Base-by-base conservation (phyloP, 2,329 filamentous ascomycete species). In the Botryosphaeria dothidea region DNA sequence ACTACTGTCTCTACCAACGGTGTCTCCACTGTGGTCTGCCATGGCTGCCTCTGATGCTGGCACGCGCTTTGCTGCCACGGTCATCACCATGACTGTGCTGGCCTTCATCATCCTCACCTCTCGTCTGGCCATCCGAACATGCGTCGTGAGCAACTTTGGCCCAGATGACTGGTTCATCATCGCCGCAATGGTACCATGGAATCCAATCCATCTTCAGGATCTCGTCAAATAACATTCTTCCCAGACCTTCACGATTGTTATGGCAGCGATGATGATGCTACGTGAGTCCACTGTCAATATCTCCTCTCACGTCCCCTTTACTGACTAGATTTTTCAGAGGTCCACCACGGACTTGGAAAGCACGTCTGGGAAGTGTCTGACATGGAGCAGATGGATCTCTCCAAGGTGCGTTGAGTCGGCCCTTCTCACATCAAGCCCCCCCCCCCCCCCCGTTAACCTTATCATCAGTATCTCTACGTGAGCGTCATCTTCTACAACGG, bases 401-500 rank as follows among this genome's bases (percentile, higher is more conserved):
- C 27, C 29, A 58, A 51, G 34, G 60, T 62, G 19, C 17, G 34
- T 34, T 3, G 1, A 62, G n/a, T 38, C 46, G 21, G n/a, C 6
- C 19, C 27, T 23, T 23, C 9, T 19, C 31, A 27, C 15, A 2
- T 25, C 7, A 17, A 52, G 21, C 36, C 11, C 4, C n/a, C n/a
- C n/a, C n/a, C n/a, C n/a, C n/a, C n/a, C n/a, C n/a, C n/a, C n/a
- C n/a, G 17, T 36, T 51, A 31, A 43, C 4, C 9, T 21, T n/a
- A 19, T 17, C 2, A 17, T 27, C 17, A 62, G 60, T 65, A 43
- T 17, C 75, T 76, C 62, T 77, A 72, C 70, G 71, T 69, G 15
- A 72, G 68, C 51, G 68, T 76, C 9, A 73, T 76, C 7, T 49
- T 73, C 3, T 77, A 76, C 67, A 72, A 75, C 46, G 62, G 75